Conservation (phyloP, 2,329 filamentous ascomycete species). For the Xylaria sp. region DNA sequence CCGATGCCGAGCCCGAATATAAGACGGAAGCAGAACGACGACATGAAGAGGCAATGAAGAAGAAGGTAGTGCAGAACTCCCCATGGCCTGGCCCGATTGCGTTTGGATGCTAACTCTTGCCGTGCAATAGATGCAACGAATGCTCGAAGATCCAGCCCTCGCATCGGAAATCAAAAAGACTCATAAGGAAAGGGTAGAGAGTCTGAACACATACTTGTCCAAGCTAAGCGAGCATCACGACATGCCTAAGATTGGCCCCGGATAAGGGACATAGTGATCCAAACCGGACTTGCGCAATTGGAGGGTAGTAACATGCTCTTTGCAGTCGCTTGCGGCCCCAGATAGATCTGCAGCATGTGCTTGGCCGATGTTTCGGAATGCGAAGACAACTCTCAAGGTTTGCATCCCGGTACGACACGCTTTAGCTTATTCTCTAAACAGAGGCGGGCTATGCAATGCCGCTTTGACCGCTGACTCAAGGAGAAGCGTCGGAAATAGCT, state of each 20-base stretch:
- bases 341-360: constrained; percentile 1
- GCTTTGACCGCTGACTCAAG: background rate
- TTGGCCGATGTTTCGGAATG: background rate
- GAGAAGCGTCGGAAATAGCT: background rate
- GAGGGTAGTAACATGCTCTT: background rate
- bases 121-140: constrained; percentile 74
- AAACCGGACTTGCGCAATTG: background rate
- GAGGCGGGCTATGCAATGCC: background rate
- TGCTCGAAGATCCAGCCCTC: constrained; percentile 68
- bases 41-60: constrained; percentile 82
- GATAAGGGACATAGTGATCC: constrained; percentile 51
- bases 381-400: constrained; percentile 11
- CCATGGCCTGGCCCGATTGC: background rate
- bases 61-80: constrained; percentile 65
- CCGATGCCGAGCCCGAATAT: constrained; percentile 46
- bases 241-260: constrained; percentile 79
- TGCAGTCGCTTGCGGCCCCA: background rate
- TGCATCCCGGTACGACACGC: background rate
- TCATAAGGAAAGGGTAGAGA: constrained; percentile 95
- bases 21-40: constrained; percentile 89
- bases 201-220: constrained; percentile 92
- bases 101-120: constrained; percentile 6
- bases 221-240: constrained; percentile 96
- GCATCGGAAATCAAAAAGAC: constrained; percentile 88
- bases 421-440: background rate